These are phyloP conservation scores for Malus fusca DNA, from an alignment of 306 rosid species.

Conservation along the genomic window DNA sequence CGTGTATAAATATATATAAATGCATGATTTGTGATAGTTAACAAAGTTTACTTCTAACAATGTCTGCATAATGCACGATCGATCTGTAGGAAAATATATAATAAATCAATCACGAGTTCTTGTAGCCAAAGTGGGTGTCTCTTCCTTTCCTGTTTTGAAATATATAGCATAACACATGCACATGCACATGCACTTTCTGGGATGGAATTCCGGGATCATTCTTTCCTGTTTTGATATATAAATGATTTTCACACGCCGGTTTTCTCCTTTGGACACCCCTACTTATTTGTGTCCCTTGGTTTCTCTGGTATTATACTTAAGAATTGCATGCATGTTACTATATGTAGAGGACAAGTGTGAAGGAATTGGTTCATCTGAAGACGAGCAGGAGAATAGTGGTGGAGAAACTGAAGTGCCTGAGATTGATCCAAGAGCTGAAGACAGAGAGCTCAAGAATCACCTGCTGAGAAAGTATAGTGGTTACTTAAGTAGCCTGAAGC, in stretches of 20 bases:
- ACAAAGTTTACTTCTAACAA: not conserved
- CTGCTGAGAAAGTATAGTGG: slow-evolving; percentile 87
- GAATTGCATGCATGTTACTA: not conserved
- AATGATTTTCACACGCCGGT: not conserved
- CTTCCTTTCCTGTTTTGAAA: not conserved
- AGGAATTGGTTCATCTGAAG: slow-evolving; percentile 76
- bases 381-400: slow-evolving; percentile 79
- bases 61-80: not conserved
- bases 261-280: not conserved
- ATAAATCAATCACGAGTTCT: not conserved
- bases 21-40: not conserved
- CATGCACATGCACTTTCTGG: not conserved
- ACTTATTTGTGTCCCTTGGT: not conserved
- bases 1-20: no score
- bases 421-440: slow-evolving; percentile 88
- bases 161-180: no score
- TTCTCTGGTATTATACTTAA: not conserved
- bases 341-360: slow-evolving; percentile 63
- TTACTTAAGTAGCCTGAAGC: slow-evolving; percentile 83
- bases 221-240: no score
- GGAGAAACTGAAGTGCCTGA: slow-evolving; percentile 79
- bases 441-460: slow-evolving; percentile 85
- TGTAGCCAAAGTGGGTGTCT: not conserved
- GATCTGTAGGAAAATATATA: not conserved
- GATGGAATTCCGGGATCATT: no score